Evolutionary conservation across 352 stramenopile species (phyloP), one percentile per base, ranked within the genome.

Genomic region (Phytophthora cajani): DNA sequence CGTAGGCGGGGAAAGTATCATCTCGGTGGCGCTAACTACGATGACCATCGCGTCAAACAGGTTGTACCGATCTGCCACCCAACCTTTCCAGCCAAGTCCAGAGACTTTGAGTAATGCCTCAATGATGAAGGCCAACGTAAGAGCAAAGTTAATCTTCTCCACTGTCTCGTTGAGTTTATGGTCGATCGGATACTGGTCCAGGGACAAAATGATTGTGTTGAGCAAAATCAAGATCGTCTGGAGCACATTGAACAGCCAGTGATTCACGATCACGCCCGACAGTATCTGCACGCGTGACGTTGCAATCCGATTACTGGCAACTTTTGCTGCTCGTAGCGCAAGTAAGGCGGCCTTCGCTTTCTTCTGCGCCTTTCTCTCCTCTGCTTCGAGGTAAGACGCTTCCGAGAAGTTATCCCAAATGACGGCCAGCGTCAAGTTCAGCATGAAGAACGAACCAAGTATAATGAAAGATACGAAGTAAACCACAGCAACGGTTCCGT

Each of bases 401-500:
- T 90, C 84, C 0, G 79, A 90, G 54, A 90, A 92, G 56, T 92
- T 90, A 27, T 92, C 84, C 79, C 85, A 97, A 66, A 98, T 93
- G 40, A 98, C 93, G 23, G 93, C 93, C 17, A 98, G 77, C 7
- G 89, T 89, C 25, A 98, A 71, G 61, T 98, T 97, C 23, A 98
- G 81, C 76, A 97, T 88, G 72, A 98, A 97, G 72, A 93, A 98
- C 9, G 89, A 94, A 16, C 90, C 94, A 51, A 97, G 77, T 36
- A 97, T 78, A 57, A 98, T 88, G 44, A 98, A 90, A 1, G 87
- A 82, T 23, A 95, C 84, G 47, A 98, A 98, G 68, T 93, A 98
- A 14, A 96, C 52, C 9, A 82, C 81, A 2, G 79, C 73, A 14
- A 85, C 69, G 7, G 81, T 55, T 57, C 84, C 59, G 50, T 79